Base-by-base conservation (phyloP, 2,329 filamentous ascomycete species). In the Blumeria hordei region DNA sequence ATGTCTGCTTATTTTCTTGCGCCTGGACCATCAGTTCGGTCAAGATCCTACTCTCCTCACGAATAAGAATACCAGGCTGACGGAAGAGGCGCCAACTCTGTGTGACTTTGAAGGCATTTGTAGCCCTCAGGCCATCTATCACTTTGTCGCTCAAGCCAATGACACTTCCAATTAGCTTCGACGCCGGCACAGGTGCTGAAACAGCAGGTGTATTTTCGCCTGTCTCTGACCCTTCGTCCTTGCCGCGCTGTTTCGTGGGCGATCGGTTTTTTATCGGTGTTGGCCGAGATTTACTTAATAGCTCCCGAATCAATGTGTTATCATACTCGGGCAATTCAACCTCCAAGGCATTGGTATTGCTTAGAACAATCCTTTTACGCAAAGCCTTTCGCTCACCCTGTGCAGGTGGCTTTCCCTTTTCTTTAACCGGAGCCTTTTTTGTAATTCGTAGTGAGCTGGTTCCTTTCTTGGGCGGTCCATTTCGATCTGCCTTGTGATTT, bases 21-120 rank as follows among this genome's bases (percentile, higher is more conserved):
- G 79, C 73, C 8, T 71, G 67, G 55, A 78, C 72, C 62, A 94
- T 74, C 60, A 74, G 71, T 62, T 71, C 72, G n/a, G 77, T 75
- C 62, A 95, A 63, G 57, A 84, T 75, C 43, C 85, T 71, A n/a
- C 83, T 84, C 71, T 95, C 86, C 56, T 76, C 73, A 61, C 88
- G 77, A 58, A 94, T 71, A 65, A 98, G 70, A 55, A 83, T 77
- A 55, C 85, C 84, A 32, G 92, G 92, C 60, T 80, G 76, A 61
- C 85, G 73, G 69, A 96, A 98, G 63, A 94, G 71, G 57, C 75
- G 77, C 88, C 92, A 98, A 59, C 77, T 80, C 73, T 96, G 92
- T 28, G 80, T 85, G 21, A 80, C 74, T 75, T 94, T 94, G 74
- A 98, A 98, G 3, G 86, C 88, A 65, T 94, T 85, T 55, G 84